Conservation (phyloP, 2,329 filamentous ascomycete species). For the Botrytis porri region DNA sequence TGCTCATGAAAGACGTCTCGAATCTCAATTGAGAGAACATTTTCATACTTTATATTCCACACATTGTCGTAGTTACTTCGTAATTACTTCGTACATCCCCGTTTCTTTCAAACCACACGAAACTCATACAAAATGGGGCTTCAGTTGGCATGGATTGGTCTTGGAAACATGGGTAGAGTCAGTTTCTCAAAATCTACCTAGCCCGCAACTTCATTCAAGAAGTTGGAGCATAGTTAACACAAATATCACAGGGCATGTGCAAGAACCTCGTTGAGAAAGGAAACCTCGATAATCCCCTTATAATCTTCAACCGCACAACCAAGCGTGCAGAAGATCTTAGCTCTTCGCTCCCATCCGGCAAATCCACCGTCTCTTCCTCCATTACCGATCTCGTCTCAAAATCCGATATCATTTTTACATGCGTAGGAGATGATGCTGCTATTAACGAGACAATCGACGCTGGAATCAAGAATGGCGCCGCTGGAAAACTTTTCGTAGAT, state of each 20-base stretch:
- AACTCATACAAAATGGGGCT: conserved; percentile 48
- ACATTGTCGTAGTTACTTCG: background rate
- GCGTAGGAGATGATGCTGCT: conserved; percentile 74
- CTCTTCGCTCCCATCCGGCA: conserved; percentile 56
- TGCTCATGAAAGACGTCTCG: background rate
- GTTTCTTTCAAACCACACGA: background rate
- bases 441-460: conserved; percentile 60
- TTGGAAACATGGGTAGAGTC: conserved; percentile 85
- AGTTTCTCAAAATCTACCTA: conserved; percentile 36
- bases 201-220: background rate
- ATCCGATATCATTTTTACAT: conserved; percentile 79
- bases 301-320: conserved; percentile 77
- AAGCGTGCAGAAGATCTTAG: conserved; percentile 63
- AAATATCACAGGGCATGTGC: conserved; percentile 59
- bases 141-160: conserved; percentile 73
- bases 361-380: conserved; percentile 60
- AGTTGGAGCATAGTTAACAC: conserved; percentile 5
- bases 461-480: conserved; percentile 55
- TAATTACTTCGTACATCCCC: background rate
- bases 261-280: conserved; percentile 81
- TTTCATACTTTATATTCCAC: background rate
- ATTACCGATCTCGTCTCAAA: conserved; percentile 63
- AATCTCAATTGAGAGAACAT: background rate
- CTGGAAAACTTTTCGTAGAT: conserved; percentile 78
- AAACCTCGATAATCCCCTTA: conserved; percentile 64